Base-by-base conservation (phyloP, 306 rosid genomes). In the Gynostemma pentaphyllum region DNA sequence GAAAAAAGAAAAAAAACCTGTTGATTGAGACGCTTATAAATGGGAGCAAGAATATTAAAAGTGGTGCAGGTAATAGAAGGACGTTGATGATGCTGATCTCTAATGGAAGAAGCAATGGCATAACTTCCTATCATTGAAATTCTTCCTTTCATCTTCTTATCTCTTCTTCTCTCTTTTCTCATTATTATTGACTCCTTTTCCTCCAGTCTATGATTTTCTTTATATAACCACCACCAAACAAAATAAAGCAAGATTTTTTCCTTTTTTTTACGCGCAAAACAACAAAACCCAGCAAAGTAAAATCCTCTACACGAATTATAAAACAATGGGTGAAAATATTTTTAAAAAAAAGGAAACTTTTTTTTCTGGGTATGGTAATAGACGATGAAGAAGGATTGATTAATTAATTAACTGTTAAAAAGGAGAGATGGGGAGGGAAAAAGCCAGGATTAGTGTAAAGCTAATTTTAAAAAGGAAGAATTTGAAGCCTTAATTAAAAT, bases 1-100 rank as follows among this genome's bases (percentile, higher is more conserved):
- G 42, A 3, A 27, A 40, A 53, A n/a, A 11, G 39, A 34, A 9
- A 9, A 34, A 30, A 47, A 64, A 90, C 98, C 88, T 92, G 83
- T 12, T 67, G 77, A 57, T 74, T 62, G 65, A 92, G 68, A 24
- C 99, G 96, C 74, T 92, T 92, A 78, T 92, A 92, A n/a, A 92
- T 92, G 45, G 99, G 99, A 36, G 99, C 99, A 32, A 92, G 96
- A 52, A 92, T 88, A 73, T 92, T 92, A 66, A 92, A 92, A 28
- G 99, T 92, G 8, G 99, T 92, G 71, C 99, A 92, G 23, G 96
- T 83, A 63, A 92, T 81, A 74, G 77, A 75, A 47, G 95, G 96
- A 51, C 79, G 95, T 67, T 72, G 91, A 11, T 75, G 89, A 13
- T 60, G 65, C 21, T 70, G 83, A 57, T 87, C 97, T 36, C 67